phyloP scores from a whole-genome alignment of 202 grass and related monocot genomes.

The Dendrocalamus latiflorus region DNA sequence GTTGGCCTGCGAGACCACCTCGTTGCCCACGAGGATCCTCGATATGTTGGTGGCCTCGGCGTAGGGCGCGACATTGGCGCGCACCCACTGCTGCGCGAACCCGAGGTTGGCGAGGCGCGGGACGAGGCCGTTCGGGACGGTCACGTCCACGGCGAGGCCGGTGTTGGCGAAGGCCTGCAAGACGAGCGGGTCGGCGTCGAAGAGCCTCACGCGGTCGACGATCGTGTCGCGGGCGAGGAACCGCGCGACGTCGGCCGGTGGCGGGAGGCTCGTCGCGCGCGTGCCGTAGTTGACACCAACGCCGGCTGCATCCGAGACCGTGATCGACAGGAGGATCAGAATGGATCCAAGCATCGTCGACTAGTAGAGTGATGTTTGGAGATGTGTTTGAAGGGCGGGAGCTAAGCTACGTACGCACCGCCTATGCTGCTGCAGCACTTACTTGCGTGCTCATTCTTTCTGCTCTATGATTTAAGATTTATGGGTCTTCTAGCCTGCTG shows the following conservation, averaged over 20 bases:
- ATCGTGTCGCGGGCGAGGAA: constrained; percentile 64
- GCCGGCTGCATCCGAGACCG: constrained; percentile 33
- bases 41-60: too few species aligned
- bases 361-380: not conserved
- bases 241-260: constrained; percentile 50
- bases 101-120: too few species aligned
- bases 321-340: not conserved
- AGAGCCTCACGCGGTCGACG: constrained; percentile 67
- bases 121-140: too few species aligned
- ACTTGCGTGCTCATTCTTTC: constrained; percentile 21
- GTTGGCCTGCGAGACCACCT: too few species aligned
- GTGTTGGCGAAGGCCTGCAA: too few species aligned
- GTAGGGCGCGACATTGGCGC: too few species aligned
- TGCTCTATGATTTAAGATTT: too few species aligned
- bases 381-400: not conserved
- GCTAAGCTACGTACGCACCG: not conserved
- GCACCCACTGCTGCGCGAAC: too few species aligned
- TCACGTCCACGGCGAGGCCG: too few species aligned
- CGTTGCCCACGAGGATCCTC: too few species aligned
- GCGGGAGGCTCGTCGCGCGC: constrained; percentile 46
- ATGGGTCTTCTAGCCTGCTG: not conserved
- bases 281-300: constrained; percentile 72
- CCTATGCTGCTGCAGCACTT: not conserved
- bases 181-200: too few species aligned
- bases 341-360: not conserved